These are phyloP conservation scores for Colletotrichum shisoi DNA, from an alignment of 2,329 filamentous ascomycete genomes.

Conservation along the genomic window DNA sequence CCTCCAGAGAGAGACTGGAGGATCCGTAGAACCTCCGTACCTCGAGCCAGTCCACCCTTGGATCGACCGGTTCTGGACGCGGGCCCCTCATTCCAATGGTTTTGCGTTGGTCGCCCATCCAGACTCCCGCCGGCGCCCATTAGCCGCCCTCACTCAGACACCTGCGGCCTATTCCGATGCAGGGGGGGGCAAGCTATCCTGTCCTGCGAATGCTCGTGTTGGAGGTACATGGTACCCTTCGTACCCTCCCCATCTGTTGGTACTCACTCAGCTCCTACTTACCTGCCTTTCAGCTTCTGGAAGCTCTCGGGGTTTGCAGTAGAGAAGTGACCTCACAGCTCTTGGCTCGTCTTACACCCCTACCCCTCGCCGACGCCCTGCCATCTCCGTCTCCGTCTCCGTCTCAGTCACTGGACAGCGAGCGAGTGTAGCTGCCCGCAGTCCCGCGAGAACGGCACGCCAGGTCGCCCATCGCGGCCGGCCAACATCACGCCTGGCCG, in stretches of 20 bases:
- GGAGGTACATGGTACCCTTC: too few relatives aligned
- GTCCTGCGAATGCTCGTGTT: slow-evolving; percentile 22
- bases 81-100: slow-evolving; percentile 15
- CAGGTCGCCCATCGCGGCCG: slow-evolving; percentile 22
- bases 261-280: slow-evolving; percentile 9
- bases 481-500: slow-evolving; percentile 26
- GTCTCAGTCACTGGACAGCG: too few relatives aligned
- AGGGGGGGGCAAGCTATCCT: slow-evolving; percentile 7
- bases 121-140: slow-evolving; percentile 3
- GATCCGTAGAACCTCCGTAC: background rate
- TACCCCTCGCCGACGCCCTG: background rate
- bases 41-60: background rate
- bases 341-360: background rate
- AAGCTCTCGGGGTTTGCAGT: background rate
- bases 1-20: background rate
- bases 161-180: slow-evolving; percentile 16
- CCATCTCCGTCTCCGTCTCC: background rate
- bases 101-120: background rate
- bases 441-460: slow-evolving; percentile 29
- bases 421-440: too few relatives aligned
- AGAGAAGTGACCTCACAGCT: slow-evolving; percentile 10
- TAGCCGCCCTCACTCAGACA: slow-evolving; percentile 31
- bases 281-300: background rate
- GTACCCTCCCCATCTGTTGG: background rate
- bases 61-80: background rate